Conservation (phyloP, 2,329 filamentous ascomycete species). For the Venturia carpophila region DNA sequence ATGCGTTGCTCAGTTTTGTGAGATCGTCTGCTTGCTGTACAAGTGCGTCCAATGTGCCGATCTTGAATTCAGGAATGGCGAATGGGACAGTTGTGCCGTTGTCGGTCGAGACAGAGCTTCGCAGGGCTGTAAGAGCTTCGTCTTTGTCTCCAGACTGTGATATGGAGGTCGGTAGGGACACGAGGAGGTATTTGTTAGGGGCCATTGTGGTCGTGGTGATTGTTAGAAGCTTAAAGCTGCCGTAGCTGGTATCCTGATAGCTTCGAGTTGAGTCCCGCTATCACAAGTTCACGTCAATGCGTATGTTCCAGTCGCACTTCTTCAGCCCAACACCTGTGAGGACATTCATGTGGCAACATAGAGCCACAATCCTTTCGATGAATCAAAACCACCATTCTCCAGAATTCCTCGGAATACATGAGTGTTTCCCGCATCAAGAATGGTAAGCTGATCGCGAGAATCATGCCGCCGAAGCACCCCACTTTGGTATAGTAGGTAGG, state of each 20-base stretch:
- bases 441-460: not conserved
- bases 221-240: not conserved
- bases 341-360: not conserved
- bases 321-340: not conserved
- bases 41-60: constrained; percentile 88
- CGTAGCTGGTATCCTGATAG: not conserved
- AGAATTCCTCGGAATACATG: not conserved
- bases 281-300: not conserved
- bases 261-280: not conserved
- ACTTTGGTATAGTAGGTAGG: not conserved
- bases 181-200: constrained; percentile 65
- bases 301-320: not conserved
- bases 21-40: constrained; percentile 96
- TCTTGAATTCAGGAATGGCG: constrained; percentile 88
- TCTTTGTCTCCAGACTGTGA: constrained; percentile 72
- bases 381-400: not conserved
- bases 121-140: constrained; percentile 71
- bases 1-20: constrained; percentile 73
- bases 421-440: not conserved
- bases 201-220: constrained; percentile 28
- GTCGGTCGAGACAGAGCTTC: constrained; percentile 63
- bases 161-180: constrained; percentile 84
- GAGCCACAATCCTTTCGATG: too few relatives aligned
- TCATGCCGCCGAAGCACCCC: not conserved
- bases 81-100: constrained; percentile 71